Evolutionary conservation across 2,329 filamentous ascomycete species (phyloP), one percentile per base, ranked within the genome.

Genomic region (Cladosporium sp.): DNA sequence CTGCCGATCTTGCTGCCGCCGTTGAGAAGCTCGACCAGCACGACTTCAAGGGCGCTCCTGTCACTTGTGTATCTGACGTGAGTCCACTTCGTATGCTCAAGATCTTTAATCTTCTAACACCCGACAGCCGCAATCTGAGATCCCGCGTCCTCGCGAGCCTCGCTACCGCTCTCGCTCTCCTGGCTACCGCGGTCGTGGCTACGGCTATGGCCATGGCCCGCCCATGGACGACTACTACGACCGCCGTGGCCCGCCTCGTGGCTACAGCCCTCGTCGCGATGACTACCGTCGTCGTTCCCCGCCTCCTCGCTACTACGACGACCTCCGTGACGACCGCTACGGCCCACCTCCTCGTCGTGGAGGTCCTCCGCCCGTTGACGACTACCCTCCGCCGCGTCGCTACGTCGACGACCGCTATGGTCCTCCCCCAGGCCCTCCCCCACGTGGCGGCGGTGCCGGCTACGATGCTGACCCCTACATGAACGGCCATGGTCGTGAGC

Each of bases 21-120:
- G 88, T 97, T 51, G 90, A 96, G 69, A 96, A 96, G 72, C 86
- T 98, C 56, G 90, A 97, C 69, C 84, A 84, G 58, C 85, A 84
- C 67, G 90, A 95, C 65, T 97, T 97, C 72, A 96, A 96, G 76
- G 90, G 89, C 61, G 83, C 83, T 58, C 80, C 83, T 58, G 92
- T 98, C 59, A 84, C 80, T 59, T 98, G 93, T 72, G 76, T 87
- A 62, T 84, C 89, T 63, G 91, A 96, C 74, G 92, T 97, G 79
- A 55, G 58, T 55, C 25, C 42, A 42, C 25, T 20, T 27, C 22
- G 22, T 27, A 27, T 35, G 13, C 32, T 32, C 30, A n/a, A 12
- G n/a, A 35, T n/a, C 25, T 22, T 20, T 38, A 20, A 22, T 22
- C 25, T 43, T 20, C 16, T 52, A 42, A 48, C 52, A 46, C 51